phyloP scores from a whole-genome alignment of 1,284 basidiomycete species.

The Nidula niveotomentosa region DNA sequence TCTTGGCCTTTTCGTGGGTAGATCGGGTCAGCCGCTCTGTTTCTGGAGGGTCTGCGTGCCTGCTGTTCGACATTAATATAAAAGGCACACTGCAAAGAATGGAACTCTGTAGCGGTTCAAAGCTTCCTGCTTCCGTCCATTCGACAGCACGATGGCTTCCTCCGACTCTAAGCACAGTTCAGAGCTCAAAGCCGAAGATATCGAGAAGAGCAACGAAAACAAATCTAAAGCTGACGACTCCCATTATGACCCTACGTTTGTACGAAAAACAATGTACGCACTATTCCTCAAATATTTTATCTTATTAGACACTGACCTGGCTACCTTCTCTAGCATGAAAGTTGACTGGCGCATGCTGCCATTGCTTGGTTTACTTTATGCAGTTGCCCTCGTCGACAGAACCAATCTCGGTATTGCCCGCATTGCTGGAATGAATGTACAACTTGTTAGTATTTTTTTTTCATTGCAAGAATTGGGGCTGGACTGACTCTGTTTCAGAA shows the following conservation, averaged over 20 bases:
- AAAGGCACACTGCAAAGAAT: too few species aligned
- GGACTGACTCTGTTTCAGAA: constrained; percentile 13
- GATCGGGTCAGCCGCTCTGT: too few species aligned
- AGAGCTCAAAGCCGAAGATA: constrained; percentile 14
- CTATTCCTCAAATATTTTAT: too few species aligned
- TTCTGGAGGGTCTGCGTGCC: too few species aligned
- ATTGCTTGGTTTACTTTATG: constrained; percentile 34
- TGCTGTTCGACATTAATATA: too few species aligned
- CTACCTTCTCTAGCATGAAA: constrained; percentile 19
- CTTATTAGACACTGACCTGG: too few species aligned
- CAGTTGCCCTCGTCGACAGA: constrained; percentile 34
- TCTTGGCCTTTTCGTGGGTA: too few species aligned
- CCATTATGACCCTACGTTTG: constrained; percentile 13
- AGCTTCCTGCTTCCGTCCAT: too few species aligned
- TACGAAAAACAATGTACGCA: constrained; percentile 16
- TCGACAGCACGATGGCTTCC: constrained; percentile 8
- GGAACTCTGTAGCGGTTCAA: too few species aligned
- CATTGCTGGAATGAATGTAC: constrained; percentile 33
- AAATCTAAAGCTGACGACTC: constrained; percentile 5
- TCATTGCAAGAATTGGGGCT: background rate
- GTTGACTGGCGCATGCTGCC: constrained; percentile 36
- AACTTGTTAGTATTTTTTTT: constrained; percentile 23
- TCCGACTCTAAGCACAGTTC: constrained; percentile 13
- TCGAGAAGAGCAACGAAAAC: constrained; percentile 9
- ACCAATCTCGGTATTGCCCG: constrained; percentile 36